Conservation (phyloP, 768 basidiomycete species). For the Dacryopinax spathularia region DNA sequence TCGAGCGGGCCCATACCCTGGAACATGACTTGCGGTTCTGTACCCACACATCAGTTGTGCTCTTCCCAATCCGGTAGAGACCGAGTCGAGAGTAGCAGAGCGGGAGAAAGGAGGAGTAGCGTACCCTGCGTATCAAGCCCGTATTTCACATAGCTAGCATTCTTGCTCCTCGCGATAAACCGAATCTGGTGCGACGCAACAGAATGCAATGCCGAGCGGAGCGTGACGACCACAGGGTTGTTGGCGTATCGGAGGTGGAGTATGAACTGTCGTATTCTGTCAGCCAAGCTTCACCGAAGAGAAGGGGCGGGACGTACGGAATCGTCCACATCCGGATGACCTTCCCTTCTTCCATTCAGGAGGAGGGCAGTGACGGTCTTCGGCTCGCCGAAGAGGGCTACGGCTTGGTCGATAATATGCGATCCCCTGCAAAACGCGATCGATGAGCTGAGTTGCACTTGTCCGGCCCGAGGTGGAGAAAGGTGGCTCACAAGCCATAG, state of each 20-base stretch:
- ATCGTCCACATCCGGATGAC: constrained; percentile 8
- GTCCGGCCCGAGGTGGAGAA: neutral
- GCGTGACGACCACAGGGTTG: constrained; percentile 7
- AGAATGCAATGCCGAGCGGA: constrained; percentile 5
- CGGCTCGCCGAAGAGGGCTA: constrained; percentile 7
- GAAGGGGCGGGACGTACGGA: neutral
- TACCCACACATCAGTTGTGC: neutral
- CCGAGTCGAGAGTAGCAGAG: neutral
- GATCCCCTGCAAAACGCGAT: neutral
- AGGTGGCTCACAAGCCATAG: constrained; percentile 7
- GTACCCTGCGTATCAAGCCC: constrained; percentile 9
- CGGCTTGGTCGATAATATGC: constrained; percentile 7
- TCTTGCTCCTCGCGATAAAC: constrained; percentile 1
- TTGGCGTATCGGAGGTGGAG: constrained; percentile 5
- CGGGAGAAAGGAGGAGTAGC: neutral
- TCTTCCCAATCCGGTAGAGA: neutral
- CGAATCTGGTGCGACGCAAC: constrained; percentile 4
- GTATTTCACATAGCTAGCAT: constrained; percentile 8
- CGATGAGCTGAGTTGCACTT: neutral
- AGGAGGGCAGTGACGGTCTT: constrained; percentile 3
- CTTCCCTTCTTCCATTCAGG: neutral
- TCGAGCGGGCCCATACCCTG: constrained; percentile 7
- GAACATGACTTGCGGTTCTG: constrained; percentile 6
- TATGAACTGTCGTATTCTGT: constrained; percentile 2
- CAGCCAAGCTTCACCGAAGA: no score